These are phyloP conservation scores for Pseudozyma tsukubaensis DNA, from an alignment of 1,284 basidiomycete species.

Conservation along the genomic window DNA sequence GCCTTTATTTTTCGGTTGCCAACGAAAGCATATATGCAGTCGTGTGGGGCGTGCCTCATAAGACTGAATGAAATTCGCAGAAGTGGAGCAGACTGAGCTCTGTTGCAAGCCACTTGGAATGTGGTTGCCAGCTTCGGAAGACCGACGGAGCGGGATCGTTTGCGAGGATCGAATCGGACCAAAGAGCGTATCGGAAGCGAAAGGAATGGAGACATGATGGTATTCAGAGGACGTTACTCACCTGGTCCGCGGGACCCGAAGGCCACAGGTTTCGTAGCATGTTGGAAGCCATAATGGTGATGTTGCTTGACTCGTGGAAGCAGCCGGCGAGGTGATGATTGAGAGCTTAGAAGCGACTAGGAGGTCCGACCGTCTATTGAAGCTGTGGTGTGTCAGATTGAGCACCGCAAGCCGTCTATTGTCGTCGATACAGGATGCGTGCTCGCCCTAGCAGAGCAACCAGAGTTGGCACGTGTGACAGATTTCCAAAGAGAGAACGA, in stretches of 20 bases:
- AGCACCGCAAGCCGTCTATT: no score
- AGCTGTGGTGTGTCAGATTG: no score
- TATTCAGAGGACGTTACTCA: conserved; percentile 20
- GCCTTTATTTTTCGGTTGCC: not conserved
- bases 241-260: conserved; percentile 59
- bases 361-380: no score
- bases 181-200: no score
- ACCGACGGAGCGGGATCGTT: not conserved
- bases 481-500: no score
- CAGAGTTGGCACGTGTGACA: no score
- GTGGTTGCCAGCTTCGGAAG: not conserved
- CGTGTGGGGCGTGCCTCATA: not conserved
- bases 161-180: conserved; percentile 1
- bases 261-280: conserved; percentile 65
- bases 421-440: no score
- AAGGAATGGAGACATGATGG: no score
- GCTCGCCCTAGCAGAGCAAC: no score
- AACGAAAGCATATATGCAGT: not conserved
- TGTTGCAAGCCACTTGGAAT: not conserved
- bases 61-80: not conserved
- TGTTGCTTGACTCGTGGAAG: no score
- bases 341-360: no score
- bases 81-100: not conserved
- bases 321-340: no score
- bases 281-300: conserved; percentile 46